Conservation (phyloP, 169 alveolate species). For the Babesia sp. region DNA sequence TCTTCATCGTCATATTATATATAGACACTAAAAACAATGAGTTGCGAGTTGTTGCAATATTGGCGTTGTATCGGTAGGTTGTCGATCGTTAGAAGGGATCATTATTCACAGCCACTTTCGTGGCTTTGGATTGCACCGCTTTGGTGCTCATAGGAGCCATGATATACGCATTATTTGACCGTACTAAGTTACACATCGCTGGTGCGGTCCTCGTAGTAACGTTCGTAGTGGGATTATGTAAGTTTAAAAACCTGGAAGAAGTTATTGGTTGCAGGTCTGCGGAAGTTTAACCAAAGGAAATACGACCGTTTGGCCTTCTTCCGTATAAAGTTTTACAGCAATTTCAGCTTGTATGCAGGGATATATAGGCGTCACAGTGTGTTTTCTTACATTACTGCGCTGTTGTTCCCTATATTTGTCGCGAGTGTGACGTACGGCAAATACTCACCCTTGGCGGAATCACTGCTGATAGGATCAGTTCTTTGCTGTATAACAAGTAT, state of each 20-base stretch:
- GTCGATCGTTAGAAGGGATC: not conserved
- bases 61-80: conserved; percentile 20
- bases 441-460: not conserved
- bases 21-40: not conserved
- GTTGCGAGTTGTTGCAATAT: not conserved
- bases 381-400: conserved; percentile 6
- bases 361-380: conserved; percentile 13
- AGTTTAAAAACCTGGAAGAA: not conserved
- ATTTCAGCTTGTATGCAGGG: not conserved
- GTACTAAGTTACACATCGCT: not conserved
- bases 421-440: not conserved
- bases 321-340: conserved; percentile 2
- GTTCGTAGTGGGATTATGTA: conserved; percentile 7
- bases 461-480: conserved; percentile 8
- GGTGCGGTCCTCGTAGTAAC: not conserved
- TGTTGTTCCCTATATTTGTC: conserved; percentile 9
- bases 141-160: not conserved
- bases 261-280: not conserved
- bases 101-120: conserved; percentile 17
- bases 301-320: conserved; percentile 4
- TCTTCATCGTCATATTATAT: not conserved
- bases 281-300: conserved; percentile 15
- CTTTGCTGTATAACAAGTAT: not conserved
- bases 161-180: not conserved
- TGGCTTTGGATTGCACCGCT: conserved; percentile 27